A percentile compares a stretch with the other conserved stretches of the same genome.
Evolutionary conservation across 768 basidiomycete species (phyloP).

Genomic region (Erythrobasidium yunnanense): DNA sequence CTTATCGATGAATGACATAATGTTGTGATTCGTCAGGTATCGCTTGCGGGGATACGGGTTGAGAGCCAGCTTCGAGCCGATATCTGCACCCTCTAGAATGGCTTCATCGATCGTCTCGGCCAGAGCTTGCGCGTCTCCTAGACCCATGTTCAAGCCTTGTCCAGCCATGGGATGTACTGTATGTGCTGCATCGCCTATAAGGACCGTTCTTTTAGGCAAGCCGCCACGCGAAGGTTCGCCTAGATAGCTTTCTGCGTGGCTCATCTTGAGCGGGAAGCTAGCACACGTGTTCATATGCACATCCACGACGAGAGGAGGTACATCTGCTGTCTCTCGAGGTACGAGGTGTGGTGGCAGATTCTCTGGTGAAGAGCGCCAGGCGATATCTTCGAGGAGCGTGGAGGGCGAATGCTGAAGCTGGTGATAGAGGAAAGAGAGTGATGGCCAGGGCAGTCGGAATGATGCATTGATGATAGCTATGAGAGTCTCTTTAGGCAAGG

Average conservation of each 20-base stretch:
- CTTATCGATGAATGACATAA: slow-evolving; percentile 77
- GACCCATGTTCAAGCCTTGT: slow-evolving; percentile 88
- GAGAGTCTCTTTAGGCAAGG: slow-evolving; percentile 56
- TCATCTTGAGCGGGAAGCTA: slow-evolving; percentile 78
- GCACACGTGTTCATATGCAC: slow-evolving; percentile 66
- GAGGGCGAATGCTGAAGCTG: background rate
- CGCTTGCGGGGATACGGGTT: slow-evolving; percentile 65
- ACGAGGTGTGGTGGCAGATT: slow-evolving; percentile 40
- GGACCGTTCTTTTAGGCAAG: slow-evolving; percentile 57
- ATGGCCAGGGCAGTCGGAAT: slow-evolving; percentile 68
- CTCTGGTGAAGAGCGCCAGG: slow-evolving; percentile 18
- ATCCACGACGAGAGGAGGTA: slow-evolving; percentile 64
- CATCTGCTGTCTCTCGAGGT: slow-evolving; percentile 44
- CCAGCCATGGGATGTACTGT: slow-evolving; percentile 90
- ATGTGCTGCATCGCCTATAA: slow-evolving; percentile 93
- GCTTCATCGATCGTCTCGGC: slow-evolving; percentile 55
- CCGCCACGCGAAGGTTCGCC: slow-evolving; percentile 47
- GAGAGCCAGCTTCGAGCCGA: slow-evolving; percentile 57
- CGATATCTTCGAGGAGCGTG: background rate
- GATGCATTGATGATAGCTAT: slow-evolving; percentile 75
- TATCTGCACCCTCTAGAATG: slow-evolving; percentile 59
- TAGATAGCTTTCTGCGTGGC: slow-evolving; percentile 74
- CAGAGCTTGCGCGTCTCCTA: slow-evolving; percentile 70
- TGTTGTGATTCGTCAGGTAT: slow-evolving; percentile 73
- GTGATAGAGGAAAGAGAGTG: slow-evolving; percentile 53